phyloP scores from a whole-genome alignment of 2,329 filamentous ascomycete species.

The Colletotrichum tropicicola region DNA sequence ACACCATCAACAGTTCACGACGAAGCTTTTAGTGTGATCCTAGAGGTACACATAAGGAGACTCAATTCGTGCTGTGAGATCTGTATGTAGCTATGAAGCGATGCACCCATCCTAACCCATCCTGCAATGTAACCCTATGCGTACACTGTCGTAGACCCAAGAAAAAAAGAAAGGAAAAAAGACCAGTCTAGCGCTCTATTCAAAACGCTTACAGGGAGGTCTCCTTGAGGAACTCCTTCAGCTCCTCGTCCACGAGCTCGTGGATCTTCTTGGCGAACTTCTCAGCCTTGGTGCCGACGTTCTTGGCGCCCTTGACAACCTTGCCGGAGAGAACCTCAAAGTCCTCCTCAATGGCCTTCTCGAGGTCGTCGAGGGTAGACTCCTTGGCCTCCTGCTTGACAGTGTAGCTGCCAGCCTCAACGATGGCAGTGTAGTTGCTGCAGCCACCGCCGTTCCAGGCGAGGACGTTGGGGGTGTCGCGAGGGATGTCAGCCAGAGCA shows the following conservation, averaged over 20 bases:
- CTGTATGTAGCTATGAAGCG: conserved; percentile 28
- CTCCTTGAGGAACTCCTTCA: conserved; percentile 67
- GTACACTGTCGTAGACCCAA: conserved; percentile 32
- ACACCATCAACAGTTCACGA: background rate
- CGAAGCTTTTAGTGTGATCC: no score
- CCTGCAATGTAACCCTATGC: conserved; percentile 28
- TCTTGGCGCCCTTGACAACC: conserved; percentile 62
- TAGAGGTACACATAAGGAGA: conserved; percentile 9
- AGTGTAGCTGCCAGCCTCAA: conserved; percentile 77
- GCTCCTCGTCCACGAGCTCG: conserved; percentile 68
- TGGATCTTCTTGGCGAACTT: conserved; percentile 72
- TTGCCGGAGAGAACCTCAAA: conserved; percentile 68
- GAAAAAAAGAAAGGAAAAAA: conserved; percentile 33
- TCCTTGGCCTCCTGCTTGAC: conserved; percentile 56
- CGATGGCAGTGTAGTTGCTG: conserved; percentile 88
- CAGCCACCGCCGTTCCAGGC: conserved; percentile 99
- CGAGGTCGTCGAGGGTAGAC: conserved; percentile 64
- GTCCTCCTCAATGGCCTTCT: conserved; percentile 67
- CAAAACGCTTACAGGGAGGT: conserved; percentile 44
- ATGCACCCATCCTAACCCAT: conserved; percentile 29
- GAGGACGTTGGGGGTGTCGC: conserved; percentile 90
- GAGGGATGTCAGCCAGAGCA: conserved; percentile 83
- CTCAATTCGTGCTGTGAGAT: conserved; percentile 22
- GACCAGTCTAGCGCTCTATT: conserved; percentile 8
- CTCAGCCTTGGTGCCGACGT: conserved; percentile 64